Conservation (phyloP, 2,329 filamentous ascomycete species). For the Kalmusia sp. region DNA sequence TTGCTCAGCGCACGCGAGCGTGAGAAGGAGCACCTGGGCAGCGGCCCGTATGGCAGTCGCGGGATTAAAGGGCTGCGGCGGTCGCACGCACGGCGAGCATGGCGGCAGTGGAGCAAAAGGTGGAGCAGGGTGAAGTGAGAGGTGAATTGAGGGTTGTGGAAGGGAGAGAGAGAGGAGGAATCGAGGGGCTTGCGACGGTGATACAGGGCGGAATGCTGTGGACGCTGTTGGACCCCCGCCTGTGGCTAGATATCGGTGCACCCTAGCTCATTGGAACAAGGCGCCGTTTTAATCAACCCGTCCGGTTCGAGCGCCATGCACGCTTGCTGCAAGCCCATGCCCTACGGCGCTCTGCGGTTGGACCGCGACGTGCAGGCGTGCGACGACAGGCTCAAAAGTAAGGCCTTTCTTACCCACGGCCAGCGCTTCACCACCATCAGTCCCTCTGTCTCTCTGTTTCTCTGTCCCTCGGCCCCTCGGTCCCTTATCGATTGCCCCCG, state of each 20-base stretch:
- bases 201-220: slow-evolving; percentile 40
- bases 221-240: slow-evolving; percentile 35
- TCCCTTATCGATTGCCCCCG: slow-evolving; percentile 11
- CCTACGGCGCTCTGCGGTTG: slow-evolving; percentile 27
- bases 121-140: slow-evolving; percentile 13
- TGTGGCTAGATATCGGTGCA: slow-evolving; percentile 27
- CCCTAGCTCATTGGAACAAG: slow-evolving; percentile 28
- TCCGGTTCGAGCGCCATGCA: slow-evolving; percentile 32
- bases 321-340: slow-evolving; percentile 37
- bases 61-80: slow-evolving; percentile 36
- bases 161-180: slow-evolving; percentile 22
- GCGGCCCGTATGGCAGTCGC: slow-evolving; percentile 15
- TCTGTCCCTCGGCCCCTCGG: neutral
- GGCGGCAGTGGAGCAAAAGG: slow-evolving; percentile 9
- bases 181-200: slow-evolving; percentile 30
- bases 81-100: slow-evolving; percentile 24
- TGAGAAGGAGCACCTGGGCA: slow-evolving; percentile 20
- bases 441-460: too few species aligned
- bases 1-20: slow-evolving; percentile 33
- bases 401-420: neutral
- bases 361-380: slow-evolving; percentile 6
- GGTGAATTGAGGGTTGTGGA: slow-evolving; percentile 18
- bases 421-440: neutral
- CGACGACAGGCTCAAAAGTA: slow-evolving; percentile 8
- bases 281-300: slow-evolving; percentile 37